phyloP scores from a whole-genome alignment of 192 early-diverging fungal species.

The Coemansia sp. region DNA sequence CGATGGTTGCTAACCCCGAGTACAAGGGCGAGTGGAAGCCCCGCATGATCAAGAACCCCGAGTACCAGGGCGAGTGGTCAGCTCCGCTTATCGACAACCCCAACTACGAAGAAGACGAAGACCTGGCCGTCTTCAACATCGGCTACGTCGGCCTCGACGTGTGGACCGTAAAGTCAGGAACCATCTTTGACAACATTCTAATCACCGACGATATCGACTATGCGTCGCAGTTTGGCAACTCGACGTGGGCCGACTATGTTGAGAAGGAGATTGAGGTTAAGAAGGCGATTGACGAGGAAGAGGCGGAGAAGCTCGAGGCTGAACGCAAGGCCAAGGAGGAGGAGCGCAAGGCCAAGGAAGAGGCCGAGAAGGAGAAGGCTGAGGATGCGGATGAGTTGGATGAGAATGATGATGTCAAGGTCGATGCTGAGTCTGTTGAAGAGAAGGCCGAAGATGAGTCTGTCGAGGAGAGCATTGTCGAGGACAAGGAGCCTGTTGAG shows the following conservation, averaged over 20 bases:
- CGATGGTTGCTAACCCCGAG: slow-evolving; percentile 82
- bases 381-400: slow-evolving; percentile 10
- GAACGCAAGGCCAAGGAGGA: slow-evolving; percentile 46
- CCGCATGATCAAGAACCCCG: slow-evolving; percentile 84
- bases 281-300: slow-evolving; percentile 58
- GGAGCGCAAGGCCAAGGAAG: slow-evolving; percentile 17
- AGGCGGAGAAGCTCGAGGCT: slow-evolving; percentile 50
- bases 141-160: slow-evolving; percentile 88
- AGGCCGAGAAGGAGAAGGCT: slow-evolving; percentile 18
- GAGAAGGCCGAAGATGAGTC: slow-evolving; percentile 5
- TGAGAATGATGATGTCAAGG: slow-evolving; percentile 12
- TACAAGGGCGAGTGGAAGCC: slow-evolving; percentile 83
- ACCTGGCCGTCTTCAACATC: slow-evolving; percentile 82
- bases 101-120: slow-evolving; percentile 83
- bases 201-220: slow-evolving; percentile 79
- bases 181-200: slow-evolving; percentile 93
- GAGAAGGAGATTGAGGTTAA: slow-evolving; percentile 68
- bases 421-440: slow-evolving; percentile 11
- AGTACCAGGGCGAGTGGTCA: slow-evolving; percentile 92
- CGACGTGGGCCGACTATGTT: slow-evolving; percentile 64
- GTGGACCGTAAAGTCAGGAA: slow-evolving; percentile 92
- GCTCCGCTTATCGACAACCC: slow-evolving; percentile 90
- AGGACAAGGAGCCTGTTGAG: not conserved
- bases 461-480: not conserved
- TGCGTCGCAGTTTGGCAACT: slow-evolving; percentile 73